phyloP scores from a whole-genome alignment of 1,139 yeast genomes.

The Ogataea hybrid region DNA sequence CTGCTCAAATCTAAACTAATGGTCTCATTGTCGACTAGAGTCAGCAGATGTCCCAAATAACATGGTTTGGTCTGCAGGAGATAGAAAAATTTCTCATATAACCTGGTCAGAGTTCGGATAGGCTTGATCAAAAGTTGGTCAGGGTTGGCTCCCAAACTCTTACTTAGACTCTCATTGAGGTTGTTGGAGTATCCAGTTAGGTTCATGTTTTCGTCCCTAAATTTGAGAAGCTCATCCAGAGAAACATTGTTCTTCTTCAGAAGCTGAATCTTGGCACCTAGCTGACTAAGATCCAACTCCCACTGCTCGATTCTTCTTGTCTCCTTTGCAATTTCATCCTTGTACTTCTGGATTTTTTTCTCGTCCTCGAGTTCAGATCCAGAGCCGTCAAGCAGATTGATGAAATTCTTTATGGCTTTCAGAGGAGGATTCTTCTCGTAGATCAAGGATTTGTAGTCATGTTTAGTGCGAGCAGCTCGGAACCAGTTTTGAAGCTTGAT shows the following conservation, averaged over 20 bases:
- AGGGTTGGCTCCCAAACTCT: conserved; percentile 19
- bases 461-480: conserved; percentile 64
- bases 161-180: conserved; percentile 20
- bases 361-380: conserved; percentile 79
- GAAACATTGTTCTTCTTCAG: conserved; percentile 78
- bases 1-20: conserved; percentile 18
- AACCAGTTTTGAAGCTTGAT: conserved; percentile 73
- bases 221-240: conserved; percentile 66
- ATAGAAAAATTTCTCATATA: conserved; percentile 77
- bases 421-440: conserved; percentile 74
- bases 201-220: conserved; percentile 42
- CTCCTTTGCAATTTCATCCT: conserved; percentile 64
- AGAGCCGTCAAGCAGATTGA: conserved; percentile 67
- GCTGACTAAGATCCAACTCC: conserved; percentile 72
- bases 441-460: conserved; percentile 72
- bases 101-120: conserved; percentile 43
- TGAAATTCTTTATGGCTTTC: conserved; percentile 72
- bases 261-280: conserved; percentile 78
- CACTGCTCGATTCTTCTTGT: conserved; percentile 64
- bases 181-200: conserved; percentile 24
- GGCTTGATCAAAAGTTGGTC: conserved; percentile 23
- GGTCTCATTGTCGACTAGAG: conserved; percentile 28
- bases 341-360: conserved; percentile 61
- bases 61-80: conserved; percentile 81
- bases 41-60: conserved; percentile 62